Conservation (phyloP, 495 filamentous ascomycete genomes). For the Cercophora newfieldiana region DNA sequence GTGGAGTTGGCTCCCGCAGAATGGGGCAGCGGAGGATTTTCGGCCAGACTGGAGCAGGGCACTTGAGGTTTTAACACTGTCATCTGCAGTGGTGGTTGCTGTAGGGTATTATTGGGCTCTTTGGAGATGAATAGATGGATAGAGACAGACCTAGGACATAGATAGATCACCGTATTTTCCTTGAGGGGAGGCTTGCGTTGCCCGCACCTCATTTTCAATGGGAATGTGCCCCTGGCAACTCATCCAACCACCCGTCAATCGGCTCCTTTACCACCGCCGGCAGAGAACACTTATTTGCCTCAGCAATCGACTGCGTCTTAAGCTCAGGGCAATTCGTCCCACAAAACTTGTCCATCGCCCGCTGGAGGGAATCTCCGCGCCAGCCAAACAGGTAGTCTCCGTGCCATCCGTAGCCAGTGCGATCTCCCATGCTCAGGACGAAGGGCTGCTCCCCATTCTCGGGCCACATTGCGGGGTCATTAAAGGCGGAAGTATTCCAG, state of each 20-base stretch:
- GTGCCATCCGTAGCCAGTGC: slow-evolving; percentile 38
- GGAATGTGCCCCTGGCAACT: not conserved
- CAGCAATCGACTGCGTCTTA: slow-evolving; percentile 32
- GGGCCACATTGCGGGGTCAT: slow-evolving; percentile 39
- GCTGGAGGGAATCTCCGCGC: slow-evolving; percentile 38
- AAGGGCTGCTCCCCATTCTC: slow-evolving; percentile 42
- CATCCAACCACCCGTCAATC: slow-evolving; percentile 33
- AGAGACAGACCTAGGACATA: too few species aligned
- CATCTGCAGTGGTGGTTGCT: too few species aligned
- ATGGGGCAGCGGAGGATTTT: too few species aligned
- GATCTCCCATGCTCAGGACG: slow-evolving; percentile 43
- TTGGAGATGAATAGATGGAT: too few species aligned
- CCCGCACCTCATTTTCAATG: too few species aligned
- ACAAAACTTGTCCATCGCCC: slow-evolving; percentile 39
- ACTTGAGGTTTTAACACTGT: too few species aligned
- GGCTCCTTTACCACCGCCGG: slow-evolving; percentile 31
- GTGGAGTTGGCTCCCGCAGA: too few species aligned
- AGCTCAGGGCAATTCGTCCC: slow-evolving; percentile 36
- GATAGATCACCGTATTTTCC: too few species aligned
- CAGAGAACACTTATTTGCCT: slow-evolving; percentile 35
- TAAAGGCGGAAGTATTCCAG: slow-evolving; percentile 39
- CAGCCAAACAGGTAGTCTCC: slow-evolving; percentile 42
- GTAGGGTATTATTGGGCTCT: too few species aligned
- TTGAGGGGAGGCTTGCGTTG: too few species aligned
- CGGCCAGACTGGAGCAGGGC: too few species aligned